Base-by-base conservation (phyloP, 2,329 filamentous ascomycete species). In the Aspergillus brunneoviolaceus region DNA sequence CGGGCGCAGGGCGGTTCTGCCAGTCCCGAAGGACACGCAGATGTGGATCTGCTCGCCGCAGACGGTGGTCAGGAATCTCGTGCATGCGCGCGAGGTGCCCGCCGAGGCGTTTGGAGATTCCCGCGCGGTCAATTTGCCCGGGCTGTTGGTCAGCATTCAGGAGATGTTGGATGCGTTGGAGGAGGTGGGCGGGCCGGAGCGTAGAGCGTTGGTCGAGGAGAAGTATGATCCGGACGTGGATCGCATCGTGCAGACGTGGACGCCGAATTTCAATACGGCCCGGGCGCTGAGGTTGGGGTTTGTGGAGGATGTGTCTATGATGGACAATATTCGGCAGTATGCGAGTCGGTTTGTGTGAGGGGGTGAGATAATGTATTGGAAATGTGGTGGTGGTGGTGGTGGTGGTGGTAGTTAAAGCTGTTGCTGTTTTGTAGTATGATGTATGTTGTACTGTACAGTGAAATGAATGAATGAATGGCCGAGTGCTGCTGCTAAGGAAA, bases 201-300 rank as follows among this genome's bases (percentile, higher is more conserved):
- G 79, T 69, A 68, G 86, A 66, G 73, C 73, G 57, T 73, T 84
- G 14, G 73, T 88, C 19, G 79, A 76, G 66, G 85, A 88, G 71
- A 81, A 82, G 72, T 81, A 79, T 60, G 81, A 85, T 65, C 78
- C 79, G 31, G 81, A 75, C 25, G 75, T 84, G 60, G 84, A 86
- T 73, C 76, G 77, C 64, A 85, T 88, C 60, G 72, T 88, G 70
- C 79, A 84, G 64, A 84, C 84, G 61, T 88, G 86, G 86, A 81
- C 84, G 11, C 80, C 81, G 60, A 80, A 82, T 58, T 82, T 87
- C 66, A 83, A 87, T 67, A 82, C 76, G 7, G 70, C 74, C 1
- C 80, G 82, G 62, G 87, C 87, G 4, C 76, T 79, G 60, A 71
- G 75, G 9, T 70, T 89, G 67, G 77, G 78, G 4, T 80, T 80